Evolutionary conservation across 2,329 filamentous ascomycete genomes (phyloP), one percentile per base, ranked within the genome.

Genomic region (Aschersonia sp.): DNA sequence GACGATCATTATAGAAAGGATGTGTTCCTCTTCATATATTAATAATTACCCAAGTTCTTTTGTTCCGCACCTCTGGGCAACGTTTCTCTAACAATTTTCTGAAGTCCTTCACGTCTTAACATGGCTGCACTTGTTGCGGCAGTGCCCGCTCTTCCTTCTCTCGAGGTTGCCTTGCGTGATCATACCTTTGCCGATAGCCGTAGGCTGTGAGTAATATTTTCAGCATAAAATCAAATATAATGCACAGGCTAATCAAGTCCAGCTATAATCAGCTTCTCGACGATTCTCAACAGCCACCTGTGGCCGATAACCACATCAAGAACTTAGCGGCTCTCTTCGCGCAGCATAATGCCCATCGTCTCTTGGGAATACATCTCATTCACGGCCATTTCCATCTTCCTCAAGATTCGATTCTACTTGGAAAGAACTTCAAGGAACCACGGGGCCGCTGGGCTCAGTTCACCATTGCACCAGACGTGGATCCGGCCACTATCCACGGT

Each of bases 321-420:
- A 42, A 46, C 39, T 39, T 42, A 30, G 45, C 45, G 14, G n/a
- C 11, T 31, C 14, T 46, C 22, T 46, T 46, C 39, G 45, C 32
- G 35, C 37, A 29, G 2, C 45, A 46, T n/a, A 46, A 42, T 31
- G 45, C 45, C 39, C 14, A 46, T n/a, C 9, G 32, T 2, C 6
- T 42, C 4, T 41, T 46, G 11, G 45, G 45, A 29, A 32, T 46
- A 11, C 45, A 46, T 32, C 45, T 46, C 29, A 46, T 46, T 30
- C 45, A 46, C 45, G 45, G 45, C 31, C 45, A 46, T 30, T 46
- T 42, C 39, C 30, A 42, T 10, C 41, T 46, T 11, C 39, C 45
- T 8, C 35, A 42, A n/a, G 39, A 22, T 39, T 41, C 45, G 4
- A 11, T 41, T 39, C 11, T 46, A 11, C 35, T 46, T 35, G 35